Evolutionary conservation across 2,329 filamentous ascomycete genomes (phyloP).

Genomic region (Decorospora gaudefroyi): DNA sequence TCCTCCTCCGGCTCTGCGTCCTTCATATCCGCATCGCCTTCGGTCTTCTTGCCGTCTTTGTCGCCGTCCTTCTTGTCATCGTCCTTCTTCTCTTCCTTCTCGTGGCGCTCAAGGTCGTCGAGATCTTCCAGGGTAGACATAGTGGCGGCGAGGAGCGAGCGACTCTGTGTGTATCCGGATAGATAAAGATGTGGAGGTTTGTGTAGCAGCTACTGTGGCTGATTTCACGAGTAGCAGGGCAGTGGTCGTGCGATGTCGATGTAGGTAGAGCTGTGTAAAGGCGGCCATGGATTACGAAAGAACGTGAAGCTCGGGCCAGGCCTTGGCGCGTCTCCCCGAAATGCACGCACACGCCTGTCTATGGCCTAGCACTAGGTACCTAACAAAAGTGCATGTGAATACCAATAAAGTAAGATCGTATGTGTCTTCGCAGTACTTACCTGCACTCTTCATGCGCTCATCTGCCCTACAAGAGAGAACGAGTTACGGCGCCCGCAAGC

Average conservation of each 20-base stretch:
- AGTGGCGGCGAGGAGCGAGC: constrained; percentile 37
- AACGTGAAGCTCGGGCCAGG: constrained; percentile 26
- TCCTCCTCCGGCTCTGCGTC: constrained; percentile 72
- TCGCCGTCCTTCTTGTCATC: constrained; percentile 58
- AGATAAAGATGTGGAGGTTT: not conserved
- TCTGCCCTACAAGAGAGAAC: too few species aligned
- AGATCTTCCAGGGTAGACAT: constrained; percentile 95
- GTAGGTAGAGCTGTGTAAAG: constrained; percentile 36
- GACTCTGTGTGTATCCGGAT: constrained; percentile 1
- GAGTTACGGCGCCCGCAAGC: too few species aligned
- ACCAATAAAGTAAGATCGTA: too few species aligned
- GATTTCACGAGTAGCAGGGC: constrained; percentile 11
- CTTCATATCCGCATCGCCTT: constrained; percentile 88
- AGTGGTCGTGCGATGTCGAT: constrained; percentile 22
- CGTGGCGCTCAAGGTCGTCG: constrained; percentile 81
- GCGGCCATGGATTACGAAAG: constrained; percentile 45
- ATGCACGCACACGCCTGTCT: too few species aligned
- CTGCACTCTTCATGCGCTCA: too few species aligned
- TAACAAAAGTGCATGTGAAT: too few species aligned
- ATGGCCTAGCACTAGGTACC: too few species aligned
- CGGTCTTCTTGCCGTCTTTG: constrained; percentile 61
- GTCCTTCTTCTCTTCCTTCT: constrained; percentile 71
- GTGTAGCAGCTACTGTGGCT: constrained; percentile 4
- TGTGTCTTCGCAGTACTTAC: too few species aligned
- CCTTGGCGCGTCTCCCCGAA: too few species aligned